phyloP scores from a whole-genome alignment of 345 rosid genomes.

The Viola odorata region DNA sequence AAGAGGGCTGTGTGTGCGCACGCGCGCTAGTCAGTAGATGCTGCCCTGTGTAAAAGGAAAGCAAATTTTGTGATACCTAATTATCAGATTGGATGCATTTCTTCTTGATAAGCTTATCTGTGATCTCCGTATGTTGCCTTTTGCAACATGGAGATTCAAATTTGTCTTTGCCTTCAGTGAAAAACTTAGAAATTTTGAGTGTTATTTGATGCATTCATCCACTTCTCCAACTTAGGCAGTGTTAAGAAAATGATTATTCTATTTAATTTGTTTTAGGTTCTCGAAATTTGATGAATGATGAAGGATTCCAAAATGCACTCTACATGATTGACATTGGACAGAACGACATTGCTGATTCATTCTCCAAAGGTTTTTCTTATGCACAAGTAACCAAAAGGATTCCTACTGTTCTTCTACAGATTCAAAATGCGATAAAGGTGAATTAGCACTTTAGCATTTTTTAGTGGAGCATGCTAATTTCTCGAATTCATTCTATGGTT shows the following conservation, averaged over 20 bases:
- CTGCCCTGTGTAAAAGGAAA: too few relatives aligned
- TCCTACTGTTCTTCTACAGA: conserved; percentile 51
- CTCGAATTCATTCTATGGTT: not conserved
- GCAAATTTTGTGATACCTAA: too few relatives aligned
- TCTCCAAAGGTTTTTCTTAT: conserved; percentile 52
- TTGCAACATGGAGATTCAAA: too few relatives aligned
- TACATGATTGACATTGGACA: conserved; percentile 87
- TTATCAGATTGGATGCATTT: too few relatives aligned
- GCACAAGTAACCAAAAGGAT: conserved; percentile 39
- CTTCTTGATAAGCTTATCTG: too few relatives aligned
- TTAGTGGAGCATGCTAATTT: too few relatives aligned
- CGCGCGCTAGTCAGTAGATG: too few relatives aligned
- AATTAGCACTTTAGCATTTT: conserved; percentile 1
- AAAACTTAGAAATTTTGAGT: not conserved
- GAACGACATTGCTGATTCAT: conserved; percentile 70
- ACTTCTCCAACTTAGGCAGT: not conserved
- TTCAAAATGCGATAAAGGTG: conserved; percentile 57
- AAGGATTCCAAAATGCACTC: conserved; percentile 59
- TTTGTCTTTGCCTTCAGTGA: not conserved
- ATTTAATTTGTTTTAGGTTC: conserved; percentile 30
- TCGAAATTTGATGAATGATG: conserved; percentile 29
- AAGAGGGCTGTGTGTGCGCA: too few relatives aligned
- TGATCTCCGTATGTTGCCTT: too few relatives aligned
- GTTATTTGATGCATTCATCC: not conserved
- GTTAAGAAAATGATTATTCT: not conserved